Evolutionary conservation across 176 grass and related monocot species (phyloP), one percentile per base, ranked within the genome.

Genomic region (Cenchrus purpureus): DNA sequence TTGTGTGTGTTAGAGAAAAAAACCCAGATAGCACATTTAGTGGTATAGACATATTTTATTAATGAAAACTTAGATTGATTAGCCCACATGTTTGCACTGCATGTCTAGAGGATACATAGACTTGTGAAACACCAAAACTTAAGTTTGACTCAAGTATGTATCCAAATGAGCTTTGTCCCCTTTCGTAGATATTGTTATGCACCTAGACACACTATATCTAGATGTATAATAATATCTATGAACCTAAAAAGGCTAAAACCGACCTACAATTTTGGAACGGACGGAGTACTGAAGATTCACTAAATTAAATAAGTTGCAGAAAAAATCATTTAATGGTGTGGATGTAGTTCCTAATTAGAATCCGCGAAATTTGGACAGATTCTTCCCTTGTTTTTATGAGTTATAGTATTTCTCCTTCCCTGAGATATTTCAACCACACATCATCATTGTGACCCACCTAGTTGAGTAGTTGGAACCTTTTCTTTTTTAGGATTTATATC

Each of bases 11-110:
- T 53, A 0, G 51, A 53, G 3, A 40, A 4, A 40, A 40, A 40
- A 40, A 51, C n/a, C 12, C 6, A 73, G 22, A 74, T 55, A 55
- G 32, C 62, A 22, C 22, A 6, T 74, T 34, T 10, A 54, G 8
- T 16, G 14, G 72, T 74, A 51, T 54, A 53, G 22, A 73, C 48
- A 31, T 72, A 28, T 72, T 77, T 65, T 73, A 11, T 84, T 45
- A 68, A 56, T 71, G 34, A 65, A 14, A 65, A 20, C 20, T n/a
- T 32, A 40, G 31, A 42, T 42, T 8, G 32, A 42, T 43, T n/a
- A 16, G 5, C 9, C 31, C 34, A 76, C 25, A 4, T 15, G 40
- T 76, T 57, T 58, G 53, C 17, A 42, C 32, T 17, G 53, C 31
- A 8, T 54, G 8, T 14, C 28, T 56, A 20, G 13, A 56, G 29